Evolutionary conservation across 768 basidiomycete genomes (phyloP).

Genomic region (Mycena amicta): DNA sequence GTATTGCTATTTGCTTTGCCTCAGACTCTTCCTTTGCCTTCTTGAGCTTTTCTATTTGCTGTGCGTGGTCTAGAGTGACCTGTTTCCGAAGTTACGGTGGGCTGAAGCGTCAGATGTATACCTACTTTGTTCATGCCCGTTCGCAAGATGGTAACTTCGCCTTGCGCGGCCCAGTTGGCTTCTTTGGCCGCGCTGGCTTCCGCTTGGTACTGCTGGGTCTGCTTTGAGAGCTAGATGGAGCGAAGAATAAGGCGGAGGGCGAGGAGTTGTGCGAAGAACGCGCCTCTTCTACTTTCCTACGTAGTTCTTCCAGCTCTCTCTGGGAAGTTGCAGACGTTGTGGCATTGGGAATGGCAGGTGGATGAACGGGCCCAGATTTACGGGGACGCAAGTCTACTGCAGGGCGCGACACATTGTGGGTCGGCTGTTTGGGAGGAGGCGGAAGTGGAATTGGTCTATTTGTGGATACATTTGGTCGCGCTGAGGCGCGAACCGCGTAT

Average conservation of each 20-base stretch:
- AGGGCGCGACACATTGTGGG: too few relatives aligned
- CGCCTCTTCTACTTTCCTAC: conserved; percentile 52
- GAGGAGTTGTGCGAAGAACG: conserved; percentile 17
- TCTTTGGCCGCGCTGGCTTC: conserved; percentile 52
- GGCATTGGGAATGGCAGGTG: background rate
- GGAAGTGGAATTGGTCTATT: background rate
- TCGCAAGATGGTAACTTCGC: conserved; percentile 70
- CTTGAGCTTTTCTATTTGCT: conserved; percentile 58
- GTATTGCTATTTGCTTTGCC: conserved; percentile 52
- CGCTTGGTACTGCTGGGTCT: conserved; percentile 48
- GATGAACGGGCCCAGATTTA: background rate
- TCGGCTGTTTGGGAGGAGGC: background rate
- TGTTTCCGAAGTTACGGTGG: conserved; percentile 28
- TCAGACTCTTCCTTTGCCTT: conserved; percentile 64
- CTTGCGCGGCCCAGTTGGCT: conserved; percentile 60
- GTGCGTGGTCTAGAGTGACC: conserved; percentile 61
- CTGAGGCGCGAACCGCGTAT: conserved; percentile 43
- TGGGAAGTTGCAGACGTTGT: conserved; percentile 1
- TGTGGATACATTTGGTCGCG: background rate
- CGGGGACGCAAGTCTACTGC: too few relatives aligned
- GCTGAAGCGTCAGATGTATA: background rate
- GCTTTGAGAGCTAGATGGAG: conserved; percentile 50
- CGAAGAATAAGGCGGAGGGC: conserved; percentile 19
- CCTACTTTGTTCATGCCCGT: conserved; percentile 69
- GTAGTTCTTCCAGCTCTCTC: conserved; percentile 20